phyloP scores from a whole-genome alignment of 371 early-diverging fungal species.

The Mortierella polycephala region DNA sequence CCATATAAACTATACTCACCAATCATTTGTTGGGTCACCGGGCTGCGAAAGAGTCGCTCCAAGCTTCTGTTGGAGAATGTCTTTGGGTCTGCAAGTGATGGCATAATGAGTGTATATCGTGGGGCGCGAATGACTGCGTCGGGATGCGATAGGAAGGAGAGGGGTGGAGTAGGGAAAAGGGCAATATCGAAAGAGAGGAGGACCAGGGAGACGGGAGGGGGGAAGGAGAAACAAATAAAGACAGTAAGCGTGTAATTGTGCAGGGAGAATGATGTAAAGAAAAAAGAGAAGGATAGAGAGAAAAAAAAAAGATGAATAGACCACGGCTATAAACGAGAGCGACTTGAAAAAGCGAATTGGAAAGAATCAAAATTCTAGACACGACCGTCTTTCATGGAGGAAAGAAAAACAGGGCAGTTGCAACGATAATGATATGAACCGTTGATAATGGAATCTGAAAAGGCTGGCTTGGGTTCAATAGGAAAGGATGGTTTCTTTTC shows the following conservation, averaged over 20 bases:
- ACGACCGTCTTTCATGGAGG: slow-evolving; percentile 24
- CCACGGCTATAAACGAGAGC: neutral
- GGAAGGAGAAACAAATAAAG: neutral
- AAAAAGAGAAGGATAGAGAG: neutral
- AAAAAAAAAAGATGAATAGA: neutral
- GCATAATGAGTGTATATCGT: slow-evolving; percentile 17
- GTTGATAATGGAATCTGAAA: slow-evolving; percentile 35
- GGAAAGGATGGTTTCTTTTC: slow-evolving; percentile 25
- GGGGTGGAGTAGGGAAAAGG: neutral
- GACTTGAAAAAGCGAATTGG: slow-evolving; percentile 15
- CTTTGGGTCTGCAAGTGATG: slow-evolving; percentile 50
- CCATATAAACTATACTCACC: slow-evolving; percentile 24
- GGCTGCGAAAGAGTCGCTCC: slow-evolving; percentile 51
- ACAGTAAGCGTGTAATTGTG: neutral
- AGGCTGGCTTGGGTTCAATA: neutral
- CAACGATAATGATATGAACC: slow-evolving; percentile 50
- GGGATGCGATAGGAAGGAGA: slow-evolving; percentile 2
- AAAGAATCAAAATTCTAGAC: slow-evolving; percentile 56
- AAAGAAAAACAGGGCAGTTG: slow-evolving; percentile 11
- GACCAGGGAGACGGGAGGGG: neutral
- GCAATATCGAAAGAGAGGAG: neutral
- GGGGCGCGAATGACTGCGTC: neutral
- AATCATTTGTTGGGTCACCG: slow-evolving; percentile 55
- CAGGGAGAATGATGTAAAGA: too few species aligned
- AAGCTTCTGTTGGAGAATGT: slow-evolving; percentile 49